Evolutionary conservation across 75 land plant genomes (phyloP), one percentile per base, ranked within the genome.

Genomic region (Larix kaempferi): DNA sequence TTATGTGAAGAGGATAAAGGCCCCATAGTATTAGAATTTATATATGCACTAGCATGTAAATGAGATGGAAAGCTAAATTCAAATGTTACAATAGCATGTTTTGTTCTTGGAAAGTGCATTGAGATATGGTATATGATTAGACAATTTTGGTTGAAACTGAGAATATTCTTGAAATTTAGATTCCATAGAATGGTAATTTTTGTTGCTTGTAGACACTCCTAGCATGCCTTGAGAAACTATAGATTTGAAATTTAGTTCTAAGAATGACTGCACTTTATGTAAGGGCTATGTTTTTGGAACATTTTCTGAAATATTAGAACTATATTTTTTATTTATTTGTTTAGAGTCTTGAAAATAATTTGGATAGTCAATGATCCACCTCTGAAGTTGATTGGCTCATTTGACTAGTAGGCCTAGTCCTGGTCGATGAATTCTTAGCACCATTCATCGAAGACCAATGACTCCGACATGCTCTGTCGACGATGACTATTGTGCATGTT

Each of bases 261-360:
- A 69, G 41, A 69, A 69, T 69, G 72, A n/a, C 8, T 8, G 72
- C 23, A 41, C 39, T 44, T 37, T 39, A 22, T 17, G 22, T 6
- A 67, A 62, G 27, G 23, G 39, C 67, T 64, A 37, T 37, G 44
- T n/a, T 67, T 33, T 67, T 59, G 10, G 65, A 39, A 25, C 57
- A 52, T 76, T 27, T 72, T 71, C 59, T 37, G 59, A 61, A 80
- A 4, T n/a, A 75, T 26, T 69, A 59, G 16, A 77, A 75, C 65
- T 83, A 85, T 5, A 22, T 16, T 74, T 49, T 25, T 52, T 26
- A 16, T 49, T 35, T 54, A 19, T 74, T 49, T 56, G n/a, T 13
- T 74, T 35, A 33, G 62, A n/a, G 72, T 29, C 71, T 2, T 65
- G 5, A 14, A 84, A 65, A 37, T 89, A 77, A 69, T 69, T 35